phyloP scores from a whole-genome alignment of 352 stramenopile genomes.

The Peronospora belbahrii region DNA sequence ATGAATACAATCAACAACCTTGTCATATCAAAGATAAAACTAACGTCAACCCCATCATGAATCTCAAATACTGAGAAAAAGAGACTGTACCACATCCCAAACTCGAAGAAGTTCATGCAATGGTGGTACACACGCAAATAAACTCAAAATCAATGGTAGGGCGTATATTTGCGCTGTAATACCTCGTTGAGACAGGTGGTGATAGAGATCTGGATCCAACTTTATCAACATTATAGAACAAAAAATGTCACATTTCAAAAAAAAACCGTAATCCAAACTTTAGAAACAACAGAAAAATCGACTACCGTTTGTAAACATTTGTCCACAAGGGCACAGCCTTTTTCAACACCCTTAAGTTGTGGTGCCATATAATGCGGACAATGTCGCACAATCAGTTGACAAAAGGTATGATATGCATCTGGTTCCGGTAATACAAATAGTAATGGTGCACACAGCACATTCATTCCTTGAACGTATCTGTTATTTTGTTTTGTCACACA shows the following conservation, averaged over 20 bases:
- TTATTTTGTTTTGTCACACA: neutral
- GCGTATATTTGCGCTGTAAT: slow-evolving; percentile 84
- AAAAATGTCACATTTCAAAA: neutral
- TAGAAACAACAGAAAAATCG: no score
- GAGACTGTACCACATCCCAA: slow-evolving; percentile 84
- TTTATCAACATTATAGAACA: slow-evolving; percentile 12
- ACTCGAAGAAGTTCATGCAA: slow-evolving; percentile 83
- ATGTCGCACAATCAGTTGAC: slow-evolving; percentile 78
- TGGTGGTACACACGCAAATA: slow-evolving; percentile 87
- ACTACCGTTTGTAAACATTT: slow-evolving; percentile 65
- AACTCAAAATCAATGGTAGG: slow-evolving; percentile 80
- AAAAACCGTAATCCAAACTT: neutral
- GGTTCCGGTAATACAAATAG: slow-evolving; percentile 89
- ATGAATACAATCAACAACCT: neutral
- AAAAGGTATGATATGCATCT: slow-evolving; percentile 89
- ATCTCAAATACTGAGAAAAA: neutral
- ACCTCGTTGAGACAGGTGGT: slow-evolving; percentile 60
- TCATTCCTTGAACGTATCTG: slow-evolving; percentile 91
- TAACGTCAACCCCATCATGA: no score
- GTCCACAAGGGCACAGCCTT: slow-evolving; percentile 74
- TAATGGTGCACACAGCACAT: slow-evolving; percentile 83
- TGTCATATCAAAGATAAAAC: neutral
- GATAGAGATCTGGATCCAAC: slow-evolving; percentile 77
- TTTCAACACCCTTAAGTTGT: slow-evolving; percentile 76
- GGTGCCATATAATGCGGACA: slow-evolving; percentile 88